phyloP scores from a whole-genome alignment of 768 basidiomycete species.

The Agaricus subrufescens region DNA sequence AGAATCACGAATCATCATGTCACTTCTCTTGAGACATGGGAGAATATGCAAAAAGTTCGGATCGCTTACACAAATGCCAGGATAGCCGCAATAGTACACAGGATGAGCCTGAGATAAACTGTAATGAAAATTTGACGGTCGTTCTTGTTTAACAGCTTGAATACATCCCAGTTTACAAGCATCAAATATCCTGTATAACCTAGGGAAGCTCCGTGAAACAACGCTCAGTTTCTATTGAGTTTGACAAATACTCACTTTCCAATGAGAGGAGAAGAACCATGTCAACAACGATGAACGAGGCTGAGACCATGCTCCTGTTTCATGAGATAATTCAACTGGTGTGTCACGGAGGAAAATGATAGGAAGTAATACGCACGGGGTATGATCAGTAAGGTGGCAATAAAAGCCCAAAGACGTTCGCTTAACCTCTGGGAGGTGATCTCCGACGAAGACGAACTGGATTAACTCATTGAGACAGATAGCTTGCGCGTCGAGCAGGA shows the following conservation, averaged over 20 bases:
- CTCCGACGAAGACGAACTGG: neutral
- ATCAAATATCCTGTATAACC: constrained; percentile 5
- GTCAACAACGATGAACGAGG: neutral
- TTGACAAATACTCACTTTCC: neutral
- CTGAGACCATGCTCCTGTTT: neutral
- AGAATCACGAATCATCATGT: too few species aligned
- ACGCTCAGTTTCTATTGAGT: too few species aligned
- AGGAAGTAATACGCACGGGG: neutral
- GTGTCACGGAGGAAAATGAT: too few species aligned
- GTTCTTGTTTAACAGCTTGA: neutral
- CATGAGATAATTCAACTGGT: neutral
- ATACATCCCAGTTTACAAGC: neutral
- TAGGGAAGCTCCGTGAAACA: neutral
- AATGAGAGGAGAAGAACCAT: constrained; percentile 5
- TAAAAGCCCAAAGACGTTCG: constrained; percentile 1
- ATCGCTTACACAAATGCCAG: neutral
- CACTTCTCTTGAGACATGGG: too few species aligned
- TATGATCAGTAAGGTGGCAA: constrained; percentile 4
- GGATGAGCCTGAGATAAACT: neutral
- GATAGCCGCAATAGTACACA: constrained; percentile 1
- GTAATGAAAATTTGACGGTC: constrained; percentile 5
- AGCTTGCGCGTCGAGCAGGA: too few species aligned
- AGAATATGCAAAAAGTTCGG: too few species aligned
- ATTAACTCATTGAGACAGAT: neutral
- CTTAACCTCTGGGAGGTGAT: neutral